These are phyloP conservation scores for Neonectria neomacrospora DNA, from an alignment of 2,329 filamentous ascomycete species.

Conservation along the genomic window DNA sequence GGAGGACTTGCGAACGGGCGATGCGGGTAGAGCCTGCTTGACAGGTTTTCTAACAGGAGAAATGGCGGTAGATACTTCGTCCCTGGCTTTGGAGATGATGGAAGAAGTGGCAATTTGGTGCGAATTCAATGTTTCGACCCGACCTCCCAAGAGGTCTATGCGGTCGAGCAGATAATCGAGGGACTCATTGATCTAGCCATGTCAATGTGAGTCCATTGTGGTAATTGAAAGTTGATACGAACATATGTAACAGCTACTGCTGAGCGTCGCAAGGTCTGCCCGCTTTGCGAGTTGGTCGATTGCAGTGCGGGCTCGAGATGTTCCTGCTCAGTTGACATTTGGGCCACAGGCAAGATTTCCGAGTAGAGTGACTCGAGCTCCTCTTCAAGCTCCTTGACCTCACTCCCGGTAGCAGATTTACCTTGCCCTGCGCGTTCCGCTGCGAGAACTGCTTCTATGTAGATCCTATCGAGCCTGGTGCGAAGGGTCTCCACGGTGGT, in stretches of 20 bases:
- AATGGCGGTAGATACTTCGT: constrained; percentile 53
- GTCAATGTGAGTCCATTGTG: constrained; percentile 32
- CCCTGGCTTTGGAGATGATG: constrained; percentile 56
- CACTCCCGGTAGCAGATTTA: constrained; percentile 48
- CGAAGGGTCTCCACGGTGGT: constrained; percentile 65
- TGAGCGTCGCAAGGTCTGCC: constrained; percentile 57
- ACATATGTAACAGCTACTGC: constrained; percentile 64
- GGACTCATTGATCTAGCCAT: constrained; percentile 60
- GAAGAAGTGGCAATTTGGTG: constrained; percentile 55
- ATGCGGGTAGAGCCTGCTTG: constrained; percentile 44
- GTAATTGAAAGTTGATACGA: constrained; percentile 35
- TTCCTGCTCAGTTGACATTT: constrained; percentile 77
- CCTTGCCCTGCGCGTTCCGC: constrained; percentile 45
- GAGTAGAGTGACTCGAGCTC: constrained; percentile 77
- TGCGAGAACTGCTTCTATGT: constrained; percentile 58
- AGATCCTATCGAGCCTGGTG: constrained; percentile 66
- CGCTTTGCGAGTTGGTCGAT: constrained; percentile 56
- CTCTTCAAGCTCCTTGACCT: constrained; percentile 65
- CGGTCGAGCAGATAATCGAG: constrained; percentile 62
- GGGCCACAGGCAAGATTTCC: constrained; percentile 75
- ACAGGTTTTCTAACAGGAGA: constrained; percentile 36
- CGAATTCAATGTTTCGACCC: constrained; percentile 57
- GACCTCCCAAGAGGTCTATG: constrained; percentile 54
- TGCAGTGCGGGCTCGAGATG: constrained; percentile 70
- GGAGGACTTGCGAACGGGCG: constrained; percentile 51